A percentile compares a stretch with the other conserved stretches of the same genome.
Conservation (phyloP, 2,329 filamentous ascomycete species). For the Phyllosticta citriasiana region DNA sequence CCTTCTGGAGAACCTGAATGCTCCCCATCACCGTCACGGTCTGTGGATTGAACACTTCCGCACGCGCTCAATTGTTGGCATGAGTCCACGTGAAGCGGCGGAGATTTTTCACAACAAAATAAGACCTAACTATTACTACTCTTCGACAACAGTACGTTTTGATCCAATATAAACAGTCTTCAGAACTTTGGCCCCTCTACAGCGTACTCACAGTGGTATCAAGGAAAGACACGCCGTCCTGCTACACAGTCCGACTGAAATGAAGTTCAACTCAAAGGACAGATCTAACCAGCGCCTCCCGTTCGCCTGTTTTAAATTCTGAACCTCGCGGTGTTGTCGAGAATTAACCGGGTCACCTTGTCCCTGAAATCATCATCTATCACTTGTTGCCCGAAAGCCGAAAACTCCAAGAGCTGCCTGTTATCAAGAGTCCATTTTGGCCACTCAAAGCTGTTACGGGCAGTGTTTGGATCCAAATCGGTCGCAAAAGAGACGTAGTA, state of each 20-base stretch:
- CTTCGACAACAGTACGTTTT: neutral
- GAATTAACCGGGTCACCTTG: neutral
- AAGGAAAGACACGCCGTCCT: neutral
- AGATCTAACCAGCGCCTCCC: neutral
- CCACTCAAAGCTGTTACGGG: slow-evolving; percentile 33
- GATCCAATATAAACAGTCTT: neutral
- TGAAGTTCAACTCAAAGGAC: neutral
- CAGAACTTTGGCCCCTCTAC: neutral
- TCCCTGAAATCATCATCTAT: slow-evolving; percentile 31
- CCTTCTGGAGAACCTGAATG: too few relatives aligned
- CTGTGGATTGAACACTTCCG: too few relatives aligned
- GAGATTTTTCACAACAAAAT: neutral
- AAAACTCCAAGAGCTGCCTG: slow-evolving; percentile 43
- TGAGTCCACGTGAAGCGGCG: neutral
- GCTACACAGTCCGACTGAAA: neutral
- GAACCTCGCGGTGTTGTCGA: neutral
- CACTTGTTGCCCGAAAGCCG: slow-evolving; percentile 26
- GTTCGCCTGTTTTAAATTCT: neutral
- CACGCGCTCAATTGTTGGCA: too few relatives aligned
- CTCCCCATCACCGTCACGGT: too few relatives aligned
- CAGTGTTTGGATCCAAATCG: slow-evolving; percentile 58
- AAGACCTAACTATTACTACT: neutral
- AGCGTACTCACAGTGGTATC: neutral
- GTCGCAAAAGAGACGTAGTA: slow-evolving; percentile 69
- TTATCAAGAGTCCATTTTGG: slow-evolving; percentile 41